These are phyloP conservation scores for Glycine latifolia DNA, from an alignment of 306 rosid species.

Conservation along the genomic window DNA sequence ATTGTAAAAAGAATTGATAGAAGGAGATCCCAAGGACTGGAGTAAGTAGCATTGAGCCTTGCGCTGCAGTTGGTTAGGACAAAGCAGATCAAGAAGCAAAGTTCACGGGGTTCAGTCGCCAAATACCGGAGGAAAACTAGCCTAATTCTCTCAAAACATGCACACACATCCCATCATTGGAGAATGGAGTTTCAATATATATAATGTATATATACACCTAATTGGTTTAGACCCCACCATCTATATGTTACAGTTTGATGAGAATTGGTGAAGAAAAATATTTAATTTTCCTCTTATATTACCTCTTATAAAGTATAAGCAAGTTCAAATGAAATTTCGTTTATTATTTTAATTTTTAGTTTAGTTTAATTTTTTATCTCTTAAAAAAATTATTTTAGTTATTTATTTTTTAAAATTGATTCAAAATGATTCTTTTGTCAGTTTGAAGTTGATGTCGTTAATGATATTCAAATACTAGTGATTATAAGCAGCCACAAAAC, in stretches of 20 bases:
- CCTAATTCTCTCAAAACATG: constrained; percentile 5
- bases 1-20: neutral
- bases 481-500: too few relatives aligned
- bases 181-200: constrained; percentile 13
- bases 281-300: neutral
- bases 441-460: too few relatives aligned
- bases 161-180: constrained; percentile 32
- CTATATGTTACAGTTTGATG: neutral
- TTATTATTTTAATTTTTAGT: too few relatives aligned
- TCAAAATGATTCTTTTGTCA: too few relatives aligned
- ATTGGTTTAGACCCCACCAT: neutral
- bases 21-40: constrained; percentile 44
- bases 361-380: too few relatives aligned
- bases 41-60: constrained; percentile 53
- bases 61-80: constrained; percentile 41
- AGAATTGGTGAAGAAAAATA: neutral
- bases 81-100: constrained; percentile 47
- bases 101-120: constrained; percentile 41
- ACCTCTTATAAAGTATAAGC: neutral
- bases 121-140: constrained; percentile 35
- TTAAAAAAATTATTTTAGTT: too few relatives aligned
- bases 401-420: too few relatives aligned
- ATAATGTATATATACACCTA: too few relatives aligned
- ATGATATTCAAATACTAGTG: too few relatives aligned
- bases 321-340: too few relatives aligned